A percentile compares a stretch with the other conserved stretches of the same genome.
phyloP scores from a whole-genome alignment of 176 grass and related monocot genomes.

The Puccinellia tenuiflora region DNA sequence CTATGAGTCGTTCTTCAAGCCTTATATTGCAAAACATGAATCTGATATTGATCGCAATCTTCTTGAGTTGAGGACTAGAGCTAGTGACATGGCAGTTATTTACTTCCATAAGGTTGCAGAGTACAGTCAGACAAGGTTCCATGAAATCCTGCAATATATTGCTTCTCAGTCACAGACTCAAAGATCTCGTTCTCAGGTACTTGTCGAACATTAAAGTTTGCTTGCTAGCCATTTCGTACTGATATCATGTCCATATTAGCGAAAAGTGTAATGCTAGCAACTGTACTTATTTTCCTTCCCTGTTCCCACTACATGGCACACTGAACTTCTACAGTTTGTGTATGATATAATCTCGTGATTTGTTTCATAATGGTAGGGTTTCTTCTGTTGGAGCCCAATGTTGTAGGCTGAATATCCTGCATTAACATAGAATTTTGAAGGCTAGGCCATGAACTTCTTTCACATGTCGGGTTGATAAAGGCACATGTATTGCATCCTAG shows the following conservation, averaged over 20 bases:
- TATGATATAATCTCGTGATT: background rate
- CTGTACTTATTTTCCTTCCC: background rate
- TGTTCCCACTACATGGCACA: too few relatives aligned
- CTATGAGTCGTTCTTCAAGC: constrained; percentile 73
- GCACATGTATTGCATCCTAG: background rate
- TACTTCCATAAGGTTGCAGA: constrained; percentile 60
- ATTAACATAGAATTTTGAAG: background rate
- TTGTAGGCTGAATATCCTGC: constrained; percentile 6
- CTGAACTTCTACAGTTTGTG: background rate
- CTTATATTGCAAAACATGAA: constrained; percentile 78
- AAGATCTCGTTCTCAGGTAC: constrained; percentile 34
- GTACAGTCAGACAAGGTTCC: constrained; percentile 71
- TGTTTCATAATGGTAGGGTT: background rate
- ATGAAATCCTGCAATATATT: constrained; percentile 76
- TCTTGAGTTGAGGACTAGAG: constrained; percentile 67
- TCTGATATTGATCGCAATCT: constrained; percentile 74
- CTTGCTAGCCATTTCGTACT: background rate
- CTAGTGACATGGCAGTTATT: constrained; percentile 38
- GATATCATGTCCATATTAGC: background rate
- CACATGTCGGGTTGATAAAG: background rate
- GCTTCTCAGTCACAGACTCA: constrained; percentile 48
- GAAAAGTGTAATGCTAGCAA: background rate
- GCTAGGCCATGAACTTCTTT: background rate
- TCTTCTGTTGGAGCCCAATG: background rate
- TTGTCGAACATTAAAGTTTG: background rate